Base-by-base conservation (phyloP, 192 early-diverging fungal genomes). In the Pilaira anomala region DNA sequence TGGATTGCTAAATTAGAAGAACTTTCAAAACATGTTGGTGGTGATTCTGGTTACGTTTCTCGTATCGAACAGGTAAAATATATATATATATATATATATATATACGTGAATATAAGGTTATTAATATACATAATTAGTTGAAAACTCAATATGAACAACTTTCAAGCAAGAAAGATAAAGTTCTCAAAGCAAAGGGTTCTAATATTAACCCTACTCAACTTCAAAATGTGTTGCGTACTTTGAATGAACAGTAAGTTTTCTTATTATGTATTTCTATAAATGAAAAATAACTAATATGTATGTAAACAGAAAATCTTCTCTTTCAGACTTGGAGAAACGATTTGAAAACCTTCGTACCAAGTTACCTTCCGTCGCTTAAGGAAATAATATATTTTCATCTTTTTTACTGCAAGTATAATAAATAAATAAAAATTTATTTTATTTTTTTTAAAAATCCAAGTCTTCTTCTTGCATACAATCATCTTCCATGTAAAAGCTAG, bases 1-100 rank as follows among this genome's bases (percentile, higher is more conserved):
- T 84, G 80, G 80, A 69, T 74, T 19, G 26, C 65, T 19, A 71
- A 80, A 33, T 57, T 85, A 21, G 59, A 62, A 24, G 21, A 48
- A 33, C 21, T 61, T 6, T 40, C 50, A 3, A 55, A 68, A 12
- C 53, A 53, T 4, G 16, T 68, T 16, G 29, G 62, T n/a, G 66
- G 66, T 3, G 28, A 54, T 12, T 33, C 26, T 19, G 66, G 66
- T 55, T 68, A 55, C 22, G 18, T 21, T 39, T 50, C 50, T 11
- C 26, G 66, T n/a, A 46, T 44, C 12, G 33, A 62, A 44, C 30
- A 48, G 52, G 66, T 62, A 48, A 68, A n/a, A 16, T 52, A 36
- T 12, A 30, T 14, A 36, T 16, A 18, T 16, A 11, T 9, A 13
- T 5, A 50, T 5, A 16, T 8, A 59, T 22, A 44, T 21, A n/a